Base-by-base conservation (phyloP, 164 flowering plant genomes). In the Stephania cephalantha region DNA sequence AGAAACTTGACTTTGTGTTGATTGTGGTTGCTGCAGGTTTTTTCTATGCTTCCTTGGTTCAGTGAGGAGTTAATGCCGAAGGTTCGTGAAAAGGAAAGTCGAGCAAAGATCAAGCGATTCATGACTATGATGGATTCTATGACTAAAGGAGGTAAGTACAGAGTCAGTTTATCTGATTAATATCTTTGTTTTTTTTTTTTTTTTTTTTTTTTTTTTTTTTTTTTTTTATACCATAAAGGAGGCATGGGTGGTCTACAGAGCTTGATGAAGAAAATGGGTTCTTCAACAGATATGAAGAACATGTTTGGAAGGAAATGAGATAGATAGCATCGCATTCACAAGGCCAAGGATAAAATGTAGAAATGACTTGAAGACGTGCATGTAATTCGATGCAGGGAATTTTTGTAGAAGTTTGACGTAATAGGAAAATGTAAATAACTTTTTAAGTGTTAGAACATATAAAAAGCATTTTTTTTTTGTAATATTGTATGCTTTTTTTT, bases 51-150 rank as follows among this genome's bases (percentile, higher is more conserved):
- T 78, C 99, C 99, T 4, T 95, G 97, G 79, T 87, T 90, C 80
- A 90, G 91, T 79, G 70, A 89, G 48, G 97, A 96, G 81, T 79
- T 96, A 72, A 96, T 96, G 99, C 97, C 99, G 15, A 85, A 94
- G 85, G 99, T 97, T 52, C 90, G 83, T 58, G 99, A 96, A 79
- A 92, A 94, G 82, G 98, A 94, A 87, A 92, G 97, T 82, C 98
- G 91, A 79, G 91, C 95, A 65, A 92, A 95, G 85, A 87, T 96
- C 72, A 94, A 96, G 84, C 91, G 98, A 31, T 96, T 90, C 85
- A 96, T 92, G 99, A 92, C 97, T 71, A 94, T 94, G 88, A 96
- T 96, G 99, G 99, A 94, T 77, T 96, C 99, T 6, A 94, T 94
- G 99, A 91, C 99, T 52, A 84, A 92, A 85, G 94, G 90, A 86